Evolutionary conservation across 129 eudicot genomes (phyloP), one percentile per base, ranked within the genome.

Genomic region (Rutidosis leptorrhynchoides): DNA sequence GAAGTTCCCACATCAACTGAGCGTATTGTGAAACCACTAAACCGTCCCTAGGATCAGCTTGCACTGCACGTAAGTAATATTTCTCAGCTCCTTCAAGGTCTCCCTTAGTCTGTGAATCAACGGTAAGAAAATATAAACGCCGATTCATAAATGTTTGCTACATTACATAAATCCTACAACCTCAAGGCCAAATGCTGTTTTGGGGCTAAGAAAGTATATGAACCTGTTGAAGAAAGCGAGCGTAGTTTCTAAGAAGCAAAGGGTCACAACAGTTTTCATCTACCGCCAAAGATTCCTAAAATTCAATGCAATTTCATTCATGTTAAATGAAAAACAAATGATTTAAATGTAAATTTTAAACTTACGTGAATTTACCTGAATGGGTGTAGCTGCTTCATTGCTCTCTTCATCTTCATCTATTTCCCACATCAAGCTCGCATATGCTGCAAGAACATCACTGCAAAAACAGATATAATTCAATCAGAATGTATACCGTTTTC

Each of bases 341-440:
- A 53, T 73, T 35, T 19, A 35, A 63, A 53, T 29, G 23, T 6
- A 26, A 61, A 62, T 6, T 12, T 5, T 23, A 27, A 7, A 15
- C 25, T 43, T 12, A 28, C 9, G 68, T 23, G 17, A 17, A 42
- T 30, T 24, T 30, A 85, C 94, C 91, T 82, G 68, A 33, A 29
- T 5, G 23, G 33, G 52, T 7, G 60, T 9, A 68, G 54, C 20
- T 17, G 70, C 71, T 52, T 85, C 88, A n/a, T 63, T 63, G 26
- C 78, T 84, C 29, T 71, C 77, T 16, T 71, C 80, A 2, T 74
- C 66, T 1, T 83, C 94, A 32, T 81, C 96, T 67, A 78, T 72
- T 51, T 88, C 87, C 98, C 98, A 92, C 23, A 92, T 76, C 79
- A 92, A 92, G 66, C 88, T 80, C 68, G 96, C 98, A 74, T 88